Evolutionary conservation across 2,329 filamentous ascomycete genomes (phyloP), one percentile per base, ranked within the genome.

Genomic region (Massarina eburnea): DNA sequence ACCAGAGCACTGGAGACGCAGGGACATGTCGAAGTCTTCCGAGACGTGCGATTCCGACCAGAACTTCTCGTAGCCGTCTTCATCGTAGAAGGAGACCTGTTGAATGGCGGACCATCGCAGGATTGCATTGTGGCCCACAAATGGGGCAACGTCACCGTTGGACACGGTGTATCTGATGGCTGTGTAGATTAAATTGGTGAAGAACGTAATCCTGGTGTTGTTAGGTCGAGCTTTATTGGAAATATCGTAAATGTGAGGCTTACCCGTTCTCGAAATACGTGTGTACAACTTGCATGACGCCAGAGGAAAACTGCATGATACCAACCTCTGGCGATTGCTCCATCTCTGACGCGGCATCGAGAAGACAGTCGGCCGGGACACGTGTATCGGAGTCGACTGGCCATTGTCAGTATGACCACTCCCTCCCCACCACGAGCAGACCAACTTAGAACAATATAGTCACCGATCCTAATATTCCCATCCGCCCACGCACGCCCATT

Each of bases 381-480:
- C 55, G 52, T 19, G 47, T 51, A 15, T 54, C 52, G 30, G 54
- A 54, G 36, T 61, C 55, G 8, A 58, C 86, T 49, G n/a, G n/a
- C n/a, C n/a, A n/a, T n/a, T n/a, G n/a, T n/a, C n/a, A n/a, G n/a
- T n/a, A n/a, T n/a, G n/a, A n/a, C n/a, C n/a, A n/a, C n/a, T n/a
- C n/a, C n/a, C n/a, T n/a, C n/a, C n/a, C n/a, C n/a, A n/a, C n/a
- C n/a, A n/a, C n/a, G n/a, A n/a, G n/a, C n/a, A n/a, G n/a, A n/a
- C n/a, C n/a, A n/a, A n/a, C n/a, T n/a, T n/a, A 90, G 75, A 29
- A 87, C 73, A 50, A 91, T 88, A 66, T 89, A 90, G 70, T 94
- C 89, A 47, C 89, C 89, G 22, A 94, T 75, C 41, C 89, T 87
- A 55, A 95, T 84, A 69, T 94, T 90, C 48, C 89, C 89, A 62